Evolutionary conservation across 2,329 filamentous ascomycete species (phyloP).

Genomic region (Colletotrichum phormii): DNA sequence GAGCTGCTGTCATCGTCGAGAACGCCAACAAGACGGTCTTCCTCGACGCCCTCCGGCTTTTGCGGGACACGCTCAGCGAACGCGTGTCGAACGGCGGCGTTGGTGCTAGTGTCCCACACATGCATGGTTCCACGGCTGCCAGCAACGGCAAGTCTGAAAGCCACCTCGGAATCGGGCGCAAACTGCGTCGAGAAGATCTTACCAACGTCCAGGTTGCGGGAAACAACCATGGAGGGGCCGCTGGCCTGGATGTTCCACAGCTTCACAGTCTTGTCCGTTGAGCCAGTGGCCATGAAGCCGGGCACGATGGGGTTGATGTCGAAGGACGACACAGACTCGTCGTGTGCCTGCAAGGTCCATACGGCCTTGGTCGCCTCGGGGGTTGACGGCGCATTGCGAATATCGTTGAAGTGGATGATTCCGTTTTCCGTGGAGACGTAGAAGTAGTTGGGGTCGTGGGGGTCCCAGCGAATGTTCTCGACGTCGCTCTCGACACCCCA

Average conservation of each 20-base stretch:
- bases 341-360: slow-evolving; percentile 96
- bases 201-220: slow-evolving; percentile 91
- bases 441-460: slow-evolving; percentile 92
- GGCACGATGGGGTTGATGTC: slow-evolving; percentile 92
- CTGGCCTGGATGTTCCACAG: slow-evolving; percentile 89
- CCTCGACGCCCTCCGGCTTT: slow-evolving; percentile 68
- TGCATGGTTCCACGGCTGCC: slow-evolving; percentile 94
- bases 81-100: slow-evolving; percentile 83
- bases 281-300: slow-evolving; percentile 93
- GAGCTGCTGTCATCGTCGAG: slow-evolving; percentile 75
- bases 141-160: slow-evolving; percentile 91
- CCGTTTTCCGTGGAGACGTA: slow-evolving; percentile 95
- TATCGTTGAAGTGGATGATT: slow-evolving; percentile 91
- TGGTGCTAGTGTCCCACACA: slow-evolving; percentile 97
- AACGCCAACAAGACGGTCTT: slow-evolving; percentile 83
- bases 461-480: slow-evolving; percentile 92
- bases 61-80: slow-evolving; percentile 76
- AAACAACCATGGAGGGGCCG: slow-evolving; percentile 90
- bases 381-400: slow-evolving; percentile 78
- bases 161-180: slow-evolving; percentile 89
- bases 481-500: slow-evolving; percentile 98
- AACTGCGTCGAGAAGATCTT: slow-evolving; percentile 94
- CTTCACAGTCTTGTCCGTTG: slow-evolving; percentile 94
- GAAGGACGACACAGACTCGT: slow-evolving; percentile 90
- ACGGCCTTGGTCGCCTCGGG: slow-evolving; percentile 84